Conservation (phyloP, 2,329 filamentous ascomycete species). For the Xylariales sp. region DNA sequence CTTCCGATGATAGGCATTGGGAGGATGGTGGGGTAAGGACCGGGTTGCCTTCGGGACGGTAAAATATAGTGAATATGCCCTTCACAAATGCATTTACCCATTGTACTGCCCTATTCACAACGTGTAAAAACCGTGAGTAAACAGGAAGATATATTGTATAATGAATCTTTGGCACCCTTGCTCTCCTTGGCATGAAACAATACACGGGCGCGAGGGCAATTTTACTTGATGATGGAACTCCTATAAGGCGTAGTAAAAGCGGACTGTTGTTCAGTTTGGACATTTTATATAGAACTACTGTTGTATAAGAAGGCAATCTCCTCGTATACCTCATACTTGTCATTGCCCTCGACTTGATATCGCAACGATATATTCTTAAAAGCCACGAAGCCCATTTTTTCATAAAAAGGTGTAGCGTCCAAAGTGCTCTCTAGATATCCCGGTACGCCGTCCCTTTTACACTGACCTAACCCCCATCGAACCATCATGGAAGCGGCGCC, state of each 20-base stretch:
- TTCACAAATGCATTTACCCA: too few relatives aligned
- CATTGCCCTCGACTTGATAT: constrained; percentile 2
- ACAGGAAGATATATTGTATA: too few relatives aligned
- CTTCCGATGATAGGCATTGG: too few relatives aligned
- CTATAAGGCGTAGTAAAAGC: background rate
- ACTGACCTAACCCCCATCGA: constrained; percentile 43
- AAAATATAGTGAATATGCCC: too few relatives aligned
- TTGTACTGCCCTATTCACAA: too few relatives aligned
- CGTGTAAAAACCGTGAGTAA: too few relatives aligned
- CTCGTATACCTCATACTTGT: constrained; percentile 30
- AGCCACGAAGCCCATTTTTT: constrained; percentile 38
- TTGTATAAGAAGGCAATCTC: constrained; percentile 41
- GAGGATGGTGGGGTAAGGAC: too few relatives aligned
- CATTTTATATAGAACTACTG: background rate
- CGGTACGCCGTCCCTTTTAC: constrained; percentile 15
- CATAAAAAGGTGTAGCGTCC: constrained; percentile 44
- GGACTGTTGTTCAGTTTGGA: background rate
- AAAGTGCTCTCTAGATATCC: constrained; percentile 46
- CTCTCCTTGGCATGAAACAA: too few relatives aligned
- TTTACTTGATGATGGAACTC: background rate
- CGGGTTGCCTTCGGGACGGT: too few relatives aligned
- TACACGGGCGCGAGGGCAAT: background rate
- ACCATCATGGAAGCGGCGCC: constrained; percentile 44
- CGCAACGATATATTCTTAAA: constrained; percentile 37
- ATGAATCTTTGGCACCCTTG: too few relatives aligned